Base-by-base conservation (phyloP, 2,329 filamentous ascomycete species). In the Hypoxylon sp. region DNA sequence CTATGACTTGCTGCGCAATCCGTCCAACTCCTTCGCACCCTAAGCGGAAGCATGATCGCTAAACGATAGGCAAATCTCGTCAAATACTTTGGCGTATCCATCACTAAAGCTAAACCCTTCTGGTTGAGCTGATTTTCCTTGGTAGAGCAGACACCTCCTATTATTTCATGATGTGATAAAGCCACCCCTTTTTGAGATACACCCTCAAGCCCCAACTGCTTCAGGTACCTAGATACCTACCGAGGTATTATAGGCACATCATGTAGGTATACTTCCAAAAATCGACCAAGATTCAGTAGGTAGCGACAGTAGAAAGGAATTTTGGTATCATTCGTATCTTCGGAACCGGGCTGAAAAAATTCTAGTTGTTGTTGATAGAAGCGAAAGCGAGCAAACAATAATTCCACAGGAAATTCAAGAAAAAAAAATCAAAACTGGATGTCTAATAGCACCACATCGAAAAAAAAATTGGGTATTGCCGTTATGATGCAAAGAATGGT, bases 401-500 rank as follows among this genome's bases (percentile, higher is more conserved):
- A 41, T 32, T 46, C 38, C 46, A 31, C 23, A 42, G 9, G 5
- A 25, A 9, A 25, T 25, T n/a, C n/a, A n/a, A n/a, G n/a, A n/a
- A n/a, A n/a, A n/a, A n/a, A n/a, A n/a, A n/a, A n/a, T n/a, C n/a
- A n/a, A n/a, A n/a, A n/a, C n/a, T 34, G 19, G 27, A 42, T 27
- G 32, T 60, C 51, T 51, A 53, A 50, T 45, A 38, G 45, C 41
- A 57, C 40, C 50, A 49, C 47, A 19, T 51, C 36, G 41, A 25
- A 55, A 25, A 25, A 9, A 9, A 25, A 47, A 47, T 34, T 42
- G 54, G 54, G 57, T 60, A 55, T 55, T 57, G 44, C 51, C 51
- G 48, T 53, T 42, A 40, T 17, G 46, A 55, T 60, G 57, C 57
- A 32, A 53, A 57, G 51, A 55, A 52, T 49, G 41, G 51, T 57